Conservation (phyloP, 106 monocot species). For the Narthecium ossifragum region DNA sequence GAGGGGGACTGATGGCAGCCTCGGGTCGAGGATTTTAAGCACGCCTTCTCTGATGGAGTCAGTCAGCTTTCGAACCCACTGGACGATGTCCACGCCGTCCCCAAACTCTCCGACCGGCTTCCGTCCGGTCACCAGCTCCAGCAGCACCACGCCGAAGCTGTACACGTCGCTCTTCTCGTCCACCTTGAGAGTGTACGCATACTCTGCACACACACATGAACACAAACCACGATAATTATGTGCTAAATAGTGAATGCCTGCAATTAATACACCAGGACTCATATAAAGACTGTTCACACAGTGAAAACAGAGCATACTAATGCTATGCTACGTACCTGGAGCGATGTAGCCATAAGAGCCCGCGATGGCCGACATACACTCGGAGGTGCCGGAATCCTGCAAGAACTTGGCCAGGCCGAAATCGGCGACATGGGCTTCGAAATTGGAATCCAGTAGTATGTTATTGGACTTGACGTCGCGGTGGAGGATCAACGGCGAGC, state of each 20-base stretch:
- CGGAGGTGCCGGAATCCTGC: conserved; percentile 71
- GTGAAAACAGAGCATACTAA: neutral
- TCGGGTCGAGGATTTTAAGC: conserved; percentile 46
- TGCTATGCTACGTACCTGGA: conserved; percentile 37
- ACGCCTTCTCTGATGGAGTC: conserved; percentile 53
- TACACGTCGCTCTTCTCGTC: conserved; percentile 96
- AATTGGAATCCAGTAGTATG: conserved; percentile 70
- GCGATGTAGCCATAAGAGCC: conserved; percentile 96
- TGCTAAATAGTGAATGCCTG: too few species aligned
- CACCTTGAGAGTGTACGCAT: conserved; percentile 86
- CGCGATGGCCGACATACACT: conserved; percentile 95
- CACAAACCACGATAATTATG: neutral
- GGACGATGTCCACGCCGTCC: conserved; percentile 88
- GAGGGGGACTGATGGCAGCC: conserved; percentile 45
- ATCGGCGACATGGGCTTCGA: conserved; percentile 69
- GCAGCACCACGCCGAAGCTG: conserved; percentile 82
- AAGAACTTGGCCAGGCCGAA: conserved; percentile 85
- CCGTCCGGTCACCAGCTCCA: conserved; percentile 64
- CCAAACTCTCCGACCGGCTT: conserved; percentile 90
- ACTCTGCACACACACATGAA: conserved; percentile 31
- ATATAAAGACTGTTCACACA: too few species aligned
- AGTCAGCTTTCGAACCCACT: conserved; percentile 69
- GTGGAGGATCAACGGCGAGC: conserved; percentile 81
- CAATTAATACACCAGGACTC: too few species aligned
- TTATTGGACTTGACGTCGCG: conserved; percentile 92